Percentiles rank a stretch among this genome's conserved stretches.
Conservation (phyloP, 148 eudicot species). For the Persicaria maculosa region DNA sequence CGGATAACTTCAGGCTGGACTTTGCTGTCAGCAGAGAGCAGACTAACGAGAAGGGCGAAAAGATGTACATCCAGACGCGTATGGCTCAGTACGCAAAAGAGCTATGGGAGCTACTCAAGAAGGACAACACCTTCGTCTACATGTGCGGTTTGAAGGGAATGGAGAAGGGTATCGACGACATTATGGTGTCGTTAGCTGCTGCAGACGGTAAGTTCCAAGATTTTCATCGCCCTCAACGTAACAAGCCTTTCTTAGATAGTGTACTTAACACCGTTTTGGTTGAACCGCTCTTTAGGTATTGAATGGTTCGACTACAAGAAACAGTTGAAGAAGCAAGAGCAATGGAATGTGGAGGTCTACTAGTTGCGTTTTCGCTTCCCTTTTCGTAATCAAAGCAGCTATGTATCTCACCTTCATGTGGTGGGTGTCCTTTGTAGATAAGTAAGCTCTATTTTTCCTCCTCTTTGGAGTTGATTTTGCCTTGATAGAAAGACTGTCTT, state of each 20-base stretch:
- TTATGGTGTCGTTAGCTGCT: constrained; percentile 86
- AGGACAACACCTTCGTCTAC: constrained; percentile 86
- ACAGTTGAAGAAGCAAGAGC: constrained; percentile 73
- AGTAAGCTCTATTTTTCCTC: not conserved
- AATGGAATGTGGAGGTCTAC: constrained; percentile 97
- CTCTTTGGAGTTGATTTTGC: not conserved
- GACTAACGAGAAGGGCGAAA: constrained; percentile 80
- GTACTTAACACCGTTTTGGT: not conserved
- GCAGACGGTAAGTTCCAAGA: not conserved
- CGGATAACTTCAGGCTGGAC: constrained; percentile 82
- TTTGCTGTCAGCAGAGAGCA: constrained; percentile 96
- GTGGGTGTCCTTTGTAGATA: constrained; percentile 1
- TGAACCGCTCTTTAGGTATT: constrained; percentile 40
- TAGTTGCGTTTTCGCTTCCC: constrained; percentile 24
- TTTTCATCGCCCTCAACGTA: not conserved
- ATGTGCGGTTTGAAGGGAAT: constrained; percentile 98
- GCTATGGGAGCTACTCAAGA: constrained; percentile 92
- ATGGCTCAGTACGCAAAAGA: constrained; percentile 92
- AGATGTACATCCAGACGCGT: constrained; percentile 96
- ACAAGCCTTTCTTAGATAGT: no score
- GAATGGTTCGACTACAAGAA: constrained; percentile 82
- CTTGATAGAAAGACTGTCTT: not conserved
- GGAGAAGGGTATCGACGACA: constrained; percentile 99
- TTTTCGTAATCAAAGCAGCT: not conserved
- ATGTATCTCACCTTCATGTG: not conserved